A percentile compares a stretch with the other conserved stretches of the same genome.
Conservation (phyloP, 148 eudicot species). For the Chenopodium formosanum region DNA sequence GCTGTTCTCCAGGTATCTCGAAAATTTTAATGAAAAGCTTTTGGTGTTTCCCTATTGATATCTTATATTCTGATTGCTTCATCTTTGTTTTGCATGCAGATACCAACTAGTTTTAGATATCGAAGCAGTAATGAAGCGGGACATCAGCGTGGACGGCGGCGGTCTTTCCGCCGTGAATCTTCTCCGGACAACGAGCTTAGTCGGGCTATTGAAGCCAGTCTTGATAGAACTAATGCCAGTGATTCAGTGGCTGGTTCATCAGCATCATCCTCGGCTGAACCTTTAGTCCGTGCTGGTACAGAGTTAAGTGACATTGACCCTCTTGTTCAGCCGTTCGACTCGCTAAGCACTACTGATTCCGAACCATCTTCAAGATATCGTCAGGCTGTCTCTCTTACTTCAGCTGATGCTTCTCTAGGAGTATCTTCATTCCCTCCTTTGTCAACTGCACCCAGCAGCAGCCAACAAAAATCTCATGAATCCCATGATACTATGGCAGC, state of each 20-base stretch:
- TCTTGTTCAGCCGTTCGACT: slow-evolving; percentile 61
- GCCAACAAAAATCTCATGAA: slow-evolving; percentile 51
- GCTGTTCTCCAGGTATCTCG: slow-evolving; percentile 76
- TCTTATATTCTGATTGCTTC: not conserved
- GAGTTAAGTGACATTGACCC: slow-evolving; percentile 42
- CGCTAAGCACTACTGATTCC: slow-evolving; percentile 53
- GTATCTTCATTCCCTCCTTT: slow-evolving; percentile 91
- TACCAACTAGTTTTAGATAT: slow-evolving; percentile 89
- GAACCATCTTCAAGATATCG: slow-evolving; percentile 75
- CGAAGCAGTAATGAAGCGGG: slow-evolving; percentile 63
- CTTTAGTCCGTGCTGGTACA: slow-evolving; percentile 20
- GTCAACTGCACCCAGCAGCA: slow-evolving; percentile 41
- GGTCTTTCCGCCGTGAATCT: slow-evolving; percentile 58
- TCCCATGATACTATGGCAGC: slow-evolving; percentile 68
- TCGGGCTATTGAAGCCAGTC: slow-evolving; percentile 67
- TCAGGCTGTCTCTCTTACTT: slow-evolving; percentile 65
- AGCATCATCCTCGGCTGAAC: slow-evolving; percentile 39
- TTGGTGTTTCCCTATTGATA: not conserved
- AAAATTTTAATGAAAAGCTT: not conserved
- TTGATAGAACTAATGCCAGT: slow-evolving; percentile 44
- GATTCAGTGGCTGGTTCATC: slow-evolving; percentile 29
- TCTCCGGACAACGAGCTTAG: slow-evolving; percentile 57
- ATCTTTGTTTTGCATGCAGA: slow-evolving; percentile 36
- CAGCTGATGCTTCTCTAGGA: slow-evolving; percentile 44
- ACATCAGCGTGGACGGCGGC: slow-evolving; percentile 80